These are phyloP conservation scores for Malus hybrid DNA, from an alignment of 331 rosid genomes.

Conservation along the genomic window DNA sequence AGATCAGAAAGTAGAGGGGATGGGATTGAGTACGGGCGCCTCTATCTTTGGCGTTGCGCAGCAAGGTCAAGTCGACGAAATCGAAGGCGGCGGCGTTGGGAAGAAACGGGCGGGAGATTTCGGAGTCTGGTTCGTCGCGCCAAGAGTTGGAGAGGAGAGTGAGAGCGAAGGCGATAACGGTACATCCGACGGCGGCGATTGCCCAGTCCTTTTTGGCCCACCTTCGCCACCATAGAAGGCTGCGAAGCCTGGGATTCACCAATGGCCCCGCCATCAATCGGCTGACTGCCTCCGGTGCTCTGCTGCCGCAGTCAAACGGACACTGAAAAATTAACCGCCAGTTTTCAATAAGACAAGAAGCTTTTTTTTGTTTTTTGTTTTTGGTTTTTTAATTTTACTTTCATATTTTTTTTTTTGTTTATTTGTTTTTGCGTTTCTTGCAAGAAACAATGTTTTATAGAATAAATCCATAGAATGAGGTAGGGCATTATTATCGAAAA, in stretches of 20 bases:
- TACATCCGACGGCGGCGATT: slow-evolving; percentile 23
- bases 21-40: slow-evolving; percentile 51
- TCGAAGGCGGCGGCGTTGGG: slow-evolving; percentile 13
- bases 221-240: slow-evolving; percentile 31
- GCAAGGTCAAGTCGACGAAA: slow-evolving; percentile 56
- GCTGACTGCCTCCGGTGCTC: not conserved
- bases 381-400: no score
- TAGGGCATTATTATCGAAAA: not conserved
- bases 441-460: not conserved
- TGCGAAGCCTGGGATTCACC: slow-evolving; percentile 32
- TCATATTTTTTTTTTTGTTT: no score
- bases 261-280: not conserved
- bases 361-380: not conserved
- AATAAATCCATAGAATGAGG: not conserved
- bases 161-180: slow-evolving; percentile 28
- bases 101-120: not conserved
- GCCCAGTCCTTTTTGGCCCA: slow-evolving; percentile 57
- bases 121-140: slow-evolving; percentile 8
- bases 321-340: not conserved
- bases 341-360: not conserved
- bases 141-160: slow-evolving; percentile 30
- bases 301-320: no score
- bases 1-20: not conserved
- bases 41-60: slow-evolving; percentile 34
- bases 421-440: not conserved